Evolutionary conservation across 129 eudicot species (phyloP), one percentile per base, ranked within the genome.

Genomic region (Lonicera japonica): DNA sequence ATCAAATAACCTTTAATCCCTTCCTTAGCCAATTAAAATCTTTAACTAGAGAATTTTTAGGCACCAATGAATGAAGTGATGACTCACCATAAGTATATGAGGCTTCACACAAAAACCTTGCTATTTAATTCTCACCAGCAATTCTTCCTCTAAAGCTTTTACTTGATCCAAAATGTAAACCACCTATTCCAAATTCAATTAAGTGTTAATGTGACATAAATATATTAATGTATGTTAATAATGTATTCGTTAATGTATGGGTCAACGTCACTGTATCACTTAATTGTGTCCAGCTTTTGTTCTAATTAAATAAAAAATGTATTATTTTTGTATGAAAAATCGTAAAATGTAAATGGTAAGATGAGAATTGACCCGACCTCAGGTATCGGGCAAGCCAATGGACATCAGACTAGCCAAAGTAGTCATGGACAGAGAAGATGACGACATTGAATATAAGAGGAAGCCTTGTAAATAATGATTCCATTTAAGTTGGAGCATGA

Each of bases 161-260:
- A 90, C 97, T 90, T 90, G 97, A 79, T 90, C 97, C 55, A 86
- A 82, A 69, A 90, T 90, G 76, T 90, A 90, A 64, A 90, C 97
- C 47, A 90, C 92, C 96, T 88, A 74, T 66, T 25, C 12, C 18
- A 46, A 22, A 19, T 60, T 51, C 14, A 16, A 23, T 64, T 63
- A 48, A 52, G 11, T 22, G 51, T 45, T 6, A 29, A 29, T 29
- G 36, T 29, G 36, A 29, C 36, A 29, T 1, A 29, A 2, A 29
- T n/a, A n/a, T n/a, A n/a, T n/a, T n/a, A n/a, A n/a, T n/a, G n/a
- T n/a, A n/a, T n/a, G n/a, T 29, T 6, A 29, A 6, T 29, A 29
- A 2, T 29, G 36, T 29, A n/a, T n/a, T n/a, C n/a, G n/a, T n/a
- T n/a, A n/a, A n/a, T n/a, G n/a, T n/a, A n/a, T n/a, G n/a, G n/a